Conservation (phyloP, 495 filamentous ascomycete species). For the Aspergillus saccharolyticus region DNA sequence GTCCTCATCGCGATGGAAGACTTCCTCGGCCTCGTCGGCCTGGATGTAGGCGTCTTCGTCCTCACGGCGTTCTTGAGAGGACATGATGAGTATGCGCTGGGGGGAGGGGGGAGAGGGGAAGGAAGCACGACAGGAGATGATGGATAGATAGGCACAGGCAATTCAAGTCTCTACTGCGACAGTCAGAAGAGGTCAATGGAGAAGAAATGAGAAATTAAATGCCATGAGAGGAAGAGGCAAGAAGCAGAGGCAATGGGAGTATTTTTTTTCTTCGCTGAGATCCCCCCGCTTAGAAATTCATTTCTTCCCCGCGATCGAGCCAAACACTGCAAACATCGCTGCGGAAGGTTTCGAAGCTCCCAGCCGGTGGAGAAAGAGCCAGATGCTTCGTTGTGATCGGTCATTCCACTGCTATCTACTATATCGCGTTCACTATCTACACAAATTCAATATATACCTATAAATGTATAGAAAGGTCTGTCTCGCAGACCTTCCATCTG, state of each 20-base stretch:
- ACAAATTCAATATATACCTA: no score
- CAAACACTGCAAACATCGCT: constrained; percentile 33
- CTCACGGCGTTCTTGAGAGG: constrained; percentile 43
- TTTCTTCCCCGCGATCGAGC: constrained; percentile 27
- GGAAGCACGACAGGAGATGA: neutral
- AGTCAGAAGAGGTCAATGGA: neutral
- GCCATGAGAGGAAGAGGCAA: neutral
- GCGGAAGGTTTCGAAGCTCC: neutral
- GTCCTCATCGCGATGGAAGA: constrained; percentile 62
- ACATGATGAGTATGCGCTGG: constrained; percentile 36
- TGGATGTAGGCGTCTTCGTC: constrained; percentile 57
- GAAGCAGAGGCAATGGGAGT: neutral
- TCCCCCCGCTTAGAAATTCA: constrained; percentile 43
- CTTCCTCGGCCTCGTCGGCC: constrained; percentile 67
- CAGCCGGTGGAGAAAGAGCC: neutral
- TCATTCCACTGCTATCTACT: no score
- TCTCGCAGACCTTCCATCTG: no score
- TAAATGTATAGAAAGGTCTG: neutral
- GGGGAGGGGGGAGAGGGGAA: neutral
- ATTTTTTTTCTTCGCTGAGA: constrained; percentile 19
- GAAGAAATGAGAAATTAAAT: neutral
- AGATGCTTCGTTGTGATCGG: no score
- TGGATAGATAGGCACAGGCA: neutral
- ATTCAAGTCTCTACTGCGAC: neutral
- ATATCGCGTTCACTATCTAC: no score